Conservation (phyloP, 768 basidiomycete species). For the Termitomyces sp. region DNA sequence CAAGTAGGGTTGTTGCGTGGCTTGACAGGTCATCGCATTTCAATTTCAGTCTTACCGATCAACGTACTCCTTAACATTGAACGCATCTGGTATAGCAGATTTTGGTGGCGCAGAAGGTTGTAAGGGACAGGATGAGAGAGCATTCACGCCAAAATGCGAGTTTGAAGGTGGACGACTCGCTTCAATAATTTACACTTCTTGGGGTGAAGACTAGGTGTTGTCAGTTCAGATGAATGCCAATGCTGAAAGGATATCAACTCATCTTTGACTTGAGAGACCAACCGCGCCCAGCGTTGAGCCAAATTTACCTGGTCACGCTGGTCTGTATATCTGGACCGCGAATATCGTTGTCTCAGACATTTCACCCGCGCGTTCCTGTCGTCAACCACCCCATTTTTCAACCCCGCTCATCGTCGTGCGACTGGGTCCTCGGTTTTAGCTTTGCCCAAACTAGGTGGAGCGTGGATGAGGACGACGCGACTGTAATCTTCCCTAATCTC, state of each 20-base stretch:
- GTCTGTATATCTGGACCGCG: neutral
- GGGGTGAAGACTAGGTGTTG: neutral
- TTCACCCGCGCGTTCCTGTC: neutral
- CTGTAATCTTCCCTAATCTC: neutral
- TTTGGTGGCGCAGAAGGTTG: neutral
- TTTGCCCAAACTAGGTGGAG: conserved; percentile 1
- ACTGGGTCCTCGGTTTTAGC: neutral
- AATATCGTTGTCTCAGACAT: neutral
- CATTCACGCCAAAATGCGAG: neutral
- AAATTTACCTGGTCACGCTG: neutral
- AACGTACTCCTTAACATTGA: neutral
- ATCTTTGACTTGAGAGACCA: neutral
- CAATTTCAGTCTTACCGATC: neutral
- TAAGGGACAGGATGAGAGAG: neutral
- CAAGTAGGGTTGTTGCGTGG: neutral
- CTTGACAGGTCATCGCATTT: neutral
- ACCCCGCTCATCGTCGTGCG: neutral
- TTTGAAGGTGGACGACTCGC: neutral
- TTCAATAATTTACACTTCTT: neutral
- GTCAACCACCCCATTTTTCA: neutral
- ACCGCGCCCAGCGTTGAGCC: neutral
- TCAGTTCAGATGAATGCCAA: neutral
- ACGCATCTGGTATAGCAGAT: neutral
- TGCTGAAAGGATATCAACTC: neutral
- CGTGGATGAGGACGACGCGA: neutral